These are phyloP conservation scores for Lichtheimia ramosa DNA, from an alignment of 371 early-diverging fungal species.

Conservation along the genomic window DNA sequence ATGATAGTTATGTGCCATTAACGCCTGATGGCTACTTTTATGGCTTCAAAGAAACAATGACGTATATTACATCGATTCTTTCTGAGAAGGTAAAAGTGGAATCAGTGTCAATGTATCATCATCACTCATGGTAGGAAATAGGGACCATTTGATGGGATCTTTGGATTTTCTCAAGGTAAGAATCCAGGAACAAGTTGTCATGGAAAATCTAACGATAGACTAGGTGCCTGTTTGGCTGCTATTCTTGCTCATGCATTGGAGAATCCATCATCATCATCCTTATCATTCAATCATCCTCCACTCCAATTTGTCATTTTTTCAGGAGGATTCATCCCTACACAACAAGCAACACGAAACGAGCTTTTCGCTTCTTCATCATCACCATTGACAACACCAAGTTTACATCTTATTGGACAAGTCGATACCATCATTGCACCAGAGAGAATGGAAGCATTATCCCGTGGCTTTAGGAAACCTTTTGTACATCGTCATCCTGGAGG, in stretches of 20 bases:
- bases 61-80: conserved; percentile 44
- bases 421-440: conserved; percentile 56
- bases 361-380: conserved; percentile 27
- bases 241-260: conserved; percentile 52
- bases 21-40: conserved; percentile 36
- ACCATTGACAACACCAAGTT: conserved; percentile 51
- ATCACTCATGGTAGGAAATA: conserved; percentile 8
- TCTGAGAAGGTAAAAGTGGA: conserved; percentile 51
- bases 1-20: conserved; percentile 6
- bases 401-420: conserved; percentile 69
- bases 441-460: conserved; percentile 38
- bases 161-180: conserved; percentile 73
- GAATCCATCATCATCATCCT: conserved; percentile 20
- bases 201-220: background rate
- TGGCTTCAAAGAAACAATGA: conserved; percentile 62
- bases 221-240: conserved; percentile 64
- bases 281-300: conserved; percentile 44
- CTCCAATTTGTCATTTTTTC: conserved; percentile 62
- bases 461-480: conserved; percentile 31
- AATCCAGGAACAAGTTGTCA: background rate
- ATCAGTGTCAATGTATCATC: no score
- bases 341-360: conserved; percentile 23
- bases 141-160: conserved; percentile 74
- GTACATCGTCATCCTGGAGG: conserved; percentile 52
- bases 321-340: conserved; percentile 55